Evolutionary conservation across 805 yeast species (phyloP).

Genomic region (Lipomyces oligophaga): DNA sequence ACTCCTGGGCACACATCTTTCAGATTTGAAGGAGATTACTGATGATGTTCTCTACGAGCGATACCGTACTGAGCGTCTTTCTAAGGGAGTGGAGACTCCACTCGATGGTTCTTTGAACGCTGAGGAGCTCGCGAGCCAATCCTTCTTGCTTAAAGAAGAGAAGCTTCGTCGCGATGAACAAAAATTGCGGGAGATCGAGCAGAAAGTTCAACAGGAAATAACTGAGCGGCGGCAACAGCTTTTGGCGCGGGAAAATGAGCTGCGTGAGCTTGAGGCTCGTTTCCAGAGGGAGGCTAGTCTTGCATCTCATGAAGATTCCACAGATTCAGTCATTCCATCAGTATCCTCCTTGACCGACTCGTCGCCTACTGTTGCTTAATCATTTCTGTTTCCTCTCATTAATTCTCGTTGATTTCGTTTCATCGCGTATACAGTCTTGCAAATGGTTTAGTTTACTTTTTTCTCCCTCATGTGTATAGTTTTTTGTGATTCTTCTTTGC

Average conservation of each 20-base stretch:
- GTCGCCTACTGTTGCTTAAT: too few species aligned
- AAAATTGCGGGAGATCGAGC: constrained; percentile 40
- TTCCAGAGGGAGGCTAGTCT: constrained; percentile 27
- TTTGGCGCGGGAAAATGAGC: constrained; percentile 41
- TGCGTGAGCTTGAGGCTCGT: constrained; percentile 40
- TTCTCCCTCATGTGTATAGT: too few species aligned
- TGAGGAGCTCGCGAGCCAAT: constrained; percentile 41
- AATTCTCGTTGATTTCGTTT: too few species aligned
- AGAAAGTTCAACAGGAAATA: constrained; percentile 39
- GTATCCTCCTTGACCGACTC: too few species aligned
- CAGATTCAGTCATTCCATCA: too few species aligned
- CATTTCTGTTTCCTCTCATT: too few species aligned
- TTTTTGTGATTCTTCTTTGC: too few species aligned
- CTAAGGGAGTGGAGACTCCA: constrained; percentile 34
- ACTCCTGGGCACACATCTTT: constrained; percentile 75
- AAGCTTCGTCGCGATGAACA: constrained; percentile 42
- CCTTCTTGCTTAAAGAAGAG: constrained; percentile 42
- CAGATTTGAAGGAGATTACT: constrained; percentile 76
- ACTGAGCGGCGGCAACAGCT: constrained; percentile 39
- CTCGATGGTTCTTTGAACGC: constrained; percentile 33
- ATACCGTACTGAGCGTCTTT: constrained; percentile 72
- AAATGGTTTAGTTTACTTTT: too few species aligned
- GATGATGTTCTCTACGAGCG: constrained; percentile 72
- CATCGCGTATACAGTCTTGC: too few species aligned
- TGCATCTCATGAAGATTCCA: constrained; percentile 13